These are phyloP conservation scores for Orbilia ellipsospora DNA, from an alignment of 2,329 filamentous ascomycete genomes.

Conservation along the genomic window DNA sequence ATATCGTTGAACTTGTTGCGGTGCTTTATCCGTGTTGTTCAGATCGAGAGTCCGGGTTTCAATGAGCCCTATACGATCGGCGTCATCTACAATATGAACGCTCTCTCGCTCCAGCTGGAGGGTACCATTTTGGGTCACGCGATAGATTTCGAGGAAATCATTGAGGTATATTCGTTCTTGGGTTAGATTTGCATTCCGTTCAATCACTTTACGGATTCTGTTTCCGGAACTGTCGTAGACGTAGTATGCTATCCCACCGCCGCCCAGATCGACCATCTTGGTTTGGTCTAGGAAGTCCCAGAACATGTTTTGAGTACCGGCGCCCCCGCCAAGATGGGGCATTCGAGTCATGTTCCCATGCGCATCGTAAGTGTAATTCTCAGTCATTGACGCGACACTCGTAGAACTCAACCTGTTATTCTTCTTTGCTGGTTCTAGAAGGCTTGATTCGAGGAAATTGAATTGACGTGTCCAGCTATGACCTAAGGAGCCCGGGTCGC, in stretches of 20 bases:
- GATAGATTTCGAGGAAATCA: too few species aligned
- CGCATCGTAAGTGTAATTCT: neutral
- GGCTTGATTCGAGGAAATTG: neutral
- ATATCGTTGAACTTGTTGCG: conserved; percentile 1
- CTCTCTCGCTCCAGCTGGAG: too few species aligned
- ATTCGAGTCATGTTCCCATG: conserved; percentile 54
- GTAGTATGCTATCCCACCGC: conserved; percentile 55
- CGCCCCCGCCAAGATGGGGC: conserved; percentile 1
- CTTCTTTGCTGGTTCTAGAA: too few species aligned
- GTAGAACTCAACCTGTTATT: neutral
- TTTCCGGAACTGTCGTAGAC: conserved; percentile 40
- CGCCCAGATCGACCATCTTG: conserved; percentile 19
- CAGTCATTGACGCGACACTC: neutral
- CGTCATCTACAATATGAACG: too few species aligned
- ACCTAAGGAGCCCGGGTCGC: neutral
- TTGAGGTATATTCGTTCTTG: too few species aligned
- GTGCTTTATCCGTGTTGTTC: neutral
- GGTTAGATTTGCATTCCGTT: neutral
- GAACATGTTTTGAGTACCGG: conserved; percentile 17
- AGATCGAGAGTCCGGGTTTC: too few species aligned
- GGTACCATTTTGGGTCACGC: too few species aligned
- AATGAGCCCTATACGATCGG: too few species aligned
- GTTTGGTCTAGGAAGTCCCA: conserved; percentile 55
- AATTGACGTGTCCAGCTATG: conserved; percentile 1
- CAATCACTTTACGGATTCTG: conserved; percentile 56